These are phyloP conservation scores for Jamesozyma hellenica DNA, from an alignment of 805 yeast species.

Conservation along the genomic window DNA sequence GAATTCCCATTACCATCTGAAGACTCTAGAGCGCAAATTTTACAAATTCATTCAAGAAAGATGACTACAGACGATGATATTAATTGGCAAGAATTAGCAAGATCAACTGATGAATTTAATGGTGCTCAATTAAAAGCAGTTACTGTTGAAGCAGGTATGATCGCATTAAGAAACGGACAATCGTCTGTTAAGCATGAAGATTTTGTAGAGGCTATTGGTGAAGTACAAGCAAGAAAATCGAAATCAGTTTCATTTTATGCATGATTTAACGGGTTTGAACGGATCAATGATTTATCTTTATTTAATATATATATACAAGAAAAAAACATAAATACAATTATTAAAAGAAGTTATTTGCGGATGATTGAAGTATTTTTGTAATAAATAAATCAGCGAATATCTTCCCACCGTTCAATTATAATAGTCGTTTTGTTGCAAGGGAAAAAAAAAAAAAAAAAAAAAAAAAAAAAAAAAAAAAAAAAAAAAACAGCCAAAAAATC, in stretches of 20 bases:
- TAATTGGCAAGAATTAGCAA: conserved; percentile 96
- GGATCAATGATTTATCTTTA: no score
- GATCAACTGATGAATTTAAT: conserved; percentile 96
- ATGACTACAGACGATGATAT: conserved; percentile 86
- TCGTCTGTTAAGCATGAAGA: conserved; percentile 89
- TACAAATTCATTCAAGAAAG: conserved; percentile 94
- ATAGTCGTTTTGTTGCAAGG: no score
- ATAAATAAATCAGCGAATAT: no score
- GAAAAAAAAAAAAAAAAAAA: no score
- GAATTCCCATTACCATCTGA: conserved; percentile 97
- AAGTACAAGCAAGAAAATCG: conserved; percentile 94
- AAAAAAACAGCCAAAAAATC: no score
- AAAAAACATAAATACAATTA: no score
- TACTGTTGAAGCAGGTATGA: conserved; percentile 99
- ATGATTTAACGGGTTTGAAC: conserved; percentile 29
- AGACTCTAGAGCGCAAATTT: conserved; percentile 92
- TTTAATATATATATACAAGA: no score
- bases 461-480: no score
- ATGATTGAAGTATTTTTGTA: no score
- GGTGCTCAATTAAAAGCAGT: conserved; percentile 99
- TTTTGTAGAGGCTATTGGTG: conserved; percentile 95
- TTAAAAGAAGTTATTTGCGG: no score
- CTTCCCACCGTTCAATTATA: no score
- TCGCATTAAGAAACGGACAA: conserved; percentile 93
- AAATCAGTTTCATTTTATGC: conserved; percentile 96